These are phyloP conservation scores for Aspergillus ibericus DNA, from an alignment of 2,329 filamentous ascomycete species.

Conservation along the genomic window DNA sequence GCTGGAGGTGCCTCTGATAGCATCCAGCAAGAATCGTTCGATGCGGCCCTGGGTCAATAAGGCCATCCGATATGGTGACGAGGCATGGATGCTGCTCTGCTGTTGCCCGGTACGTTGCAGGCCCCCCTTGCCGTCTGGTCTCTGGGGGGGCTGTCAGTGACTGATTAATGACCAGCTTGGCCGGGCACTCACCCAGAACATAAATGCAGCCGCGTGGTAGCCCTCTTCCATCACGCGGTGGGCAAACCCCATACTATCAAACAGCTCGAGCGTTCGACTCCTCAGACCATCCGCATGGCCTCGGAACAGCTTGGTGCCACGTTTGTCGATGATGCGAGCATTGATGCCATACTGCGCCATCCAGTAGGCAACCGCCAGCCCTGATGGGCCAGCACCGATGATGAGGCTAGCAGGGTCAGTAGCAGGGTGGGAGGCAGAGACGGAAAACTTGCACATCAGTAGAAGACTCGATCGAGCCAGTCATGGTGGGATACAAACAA, in stretches of 20 bases:
- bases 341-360: conserved; percentile 50
- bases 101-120: conserved; percentile 62
- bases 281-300: conserved; percentile 25
- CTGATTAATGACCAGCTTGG: background rate
- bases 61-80: conserved; percentile 59
- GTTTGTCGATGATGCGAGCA: conserved; percentile 50
- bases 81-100: conserved; percentile 59
- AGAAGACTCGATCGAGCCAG: conserved; percentile 2
- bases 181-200: conserved; percentile 40
- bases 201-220: conserved; percentile 67
- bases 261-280: conserved; percentile 47
- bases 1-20: conserved; percentile 55
- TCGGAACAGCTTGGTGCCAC: conserved; percentile 36
- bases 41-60: conserved; percentile 71
- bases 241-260: conserved; percentile 68
- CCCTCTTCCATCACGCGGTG: conserved; percentile 64
- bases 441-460: conserved; percentile 11
- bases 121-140: conserved; percentile 51
- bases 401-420: conserved; percentile 29
- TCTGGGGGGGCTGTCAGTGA: background rate
- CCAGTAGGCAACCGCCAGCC: conserved; percentile 52
- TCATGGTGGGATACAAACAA: background rate
- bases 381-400: conserved; percentile 53
- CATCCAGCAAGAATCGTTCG: conserved; percentile 66
- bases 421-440: background rate